Evolutionary conservation across 2,329 filamentous ascomycete species (phyloP).

Genomic region (Diplodia mutila): DNA sequence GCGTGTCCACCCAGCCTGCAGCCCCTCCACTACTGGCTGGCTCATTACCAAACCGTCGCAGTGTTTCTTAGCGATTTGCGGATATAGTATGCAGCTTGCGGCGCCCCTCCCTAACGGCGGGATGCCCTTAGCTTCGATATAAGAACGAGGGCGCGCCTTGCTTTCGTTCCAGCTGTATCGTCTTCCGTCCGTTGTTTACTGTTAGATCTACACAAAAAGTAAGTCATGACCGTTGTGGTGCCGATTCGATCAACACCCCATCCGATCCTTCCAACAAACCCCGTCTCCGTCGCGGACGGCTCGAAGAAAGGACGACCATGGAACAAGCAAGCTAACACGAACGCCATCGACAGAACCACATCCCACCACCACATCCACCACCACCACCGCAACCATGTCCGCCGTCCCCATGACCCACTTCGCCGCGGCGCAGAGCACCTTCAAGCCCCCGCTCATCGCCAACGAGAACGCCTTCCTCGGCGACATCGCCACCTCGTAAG

Average conservation of each 20-base stretch:
- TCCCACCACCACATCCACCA: not conserved
- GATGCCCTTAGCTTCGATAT: not conserved
- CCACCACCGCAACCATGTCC: constrained; percentile 23
- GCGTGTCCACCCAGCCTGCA: not conserved
- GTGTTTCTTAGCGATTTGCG: constrained; percentile 19
- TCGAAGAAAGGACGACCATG: not conserved
- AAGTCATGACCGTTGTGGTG: too few species aligned
- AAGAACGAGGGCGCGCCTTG: too few species aligned
- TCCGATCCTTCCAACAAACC: too few species aligned
- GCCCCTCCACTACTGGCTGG: not conserved
- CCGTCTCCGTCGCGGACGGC: not conserved
- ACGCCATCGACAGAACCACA: constrained; percentile 4
- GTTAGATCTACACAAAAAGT: too few species aligned
- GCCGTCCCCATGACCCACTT: constrained; percentile 55
- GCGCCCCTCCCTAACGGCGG: too few species aligned
- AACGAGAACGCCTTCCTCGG: constrained; percentile 71
- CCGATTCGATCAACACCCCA: too few species aligned
- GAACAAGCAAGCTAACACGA: not conserved
- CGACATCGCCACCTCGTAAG: constrained; percentile 61
- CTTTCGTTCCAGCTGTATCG: too few species aligned
- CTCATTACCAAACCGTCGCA: not conserved
- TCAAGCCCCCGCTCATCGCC: constrained; percentile 67
- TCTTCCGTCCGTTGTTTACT: too few species aligned
- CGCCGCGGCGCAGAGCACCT: constrained; percentile 61
- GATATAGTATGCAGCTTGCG: constrained; percentile 4